Evolutionary conservation across 2,329 filamentous ascomycete genomes (phyloP), one percentile per base, ranked within the genome.

Genomic region (Curvularia sp.): DNA sequence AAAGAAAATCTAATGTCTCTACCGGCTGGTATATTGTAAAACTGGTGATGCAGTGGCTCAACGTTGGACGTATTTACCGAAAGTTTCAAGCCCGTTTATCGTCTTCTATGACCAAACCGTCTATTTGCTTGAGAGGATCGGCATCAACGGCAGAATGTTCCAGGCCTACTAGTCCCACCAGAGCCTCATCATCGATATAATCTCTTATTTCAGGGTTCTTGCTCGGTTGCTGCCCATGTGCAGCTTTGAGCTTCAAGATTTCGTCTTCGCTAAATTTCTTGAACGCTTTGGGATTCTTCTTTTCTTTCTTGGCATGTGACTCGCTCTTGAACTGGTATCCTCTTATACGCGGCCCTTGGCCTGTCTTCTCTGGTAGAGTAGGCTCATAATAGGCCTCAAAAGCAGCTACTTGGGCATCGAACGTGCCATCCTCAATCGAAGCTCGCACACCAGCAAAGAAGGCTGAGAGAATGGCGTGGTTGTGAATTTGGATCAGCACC

Each of bases 401-500:
- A 0, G 75, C 79, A 1, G 80, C 77, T 0, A 79, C 70, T 22
- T 89, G 85, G 2, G 80, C 67, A 3, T 86, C 84, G 62, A 85
- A 89, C 18, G 79, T 85, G 6, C 79, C 82, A 0, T 75, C 75
- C 33, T 76, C 75, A 15, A 98, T 88, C 55, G 87, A 87, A 1
- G 77, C 73, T 20, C 94, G 87, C 6, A 97, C 81, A 0, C 82
- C 85, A 0, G 80, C 76, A 75, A 98, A 97, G 80, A 98, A 97
- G 0, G 79, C 70, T 46, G 86, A 84, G 53, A 96, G 77, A 7
- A 90, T 79, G 60, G 88, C 84, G 74, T 96, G 88, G 75, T 99
- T 99, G 79, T 99, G 95, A 3, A 97, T 84, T 75, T 98, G 94
- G 7, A 99, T 83, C 7, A 99, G 83, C 0, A 89, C 91, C 95